These are phyloP conservation scores for Patellifolia procumbens DNA, from an alignment of 179 eudicot species.

Conservation along the genomic window DNA sequence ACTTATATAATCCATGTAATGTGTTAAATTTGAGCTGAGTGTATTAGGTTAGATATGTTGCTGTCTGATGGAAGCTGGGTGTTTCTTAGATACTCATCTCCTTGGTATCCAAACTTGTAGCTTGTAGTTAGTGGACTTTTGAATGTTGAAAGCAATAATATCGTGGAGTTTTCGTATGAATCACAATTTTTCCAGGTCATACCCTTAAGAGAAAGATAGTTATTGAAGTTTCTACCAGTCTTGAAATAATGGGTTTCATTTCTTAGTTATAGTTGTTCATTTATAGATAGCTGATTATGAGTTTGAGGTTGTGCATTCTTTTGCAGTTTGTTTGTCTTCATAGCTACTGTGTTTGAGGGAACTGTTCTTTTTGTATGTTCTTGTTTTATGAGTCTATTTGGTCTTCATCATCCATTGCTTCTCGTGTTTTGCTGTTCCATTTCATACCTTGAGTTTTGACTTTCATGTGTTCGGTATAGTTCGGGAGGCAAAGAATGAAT, in stretches of 20 bases:
- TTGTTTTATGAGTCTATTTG: background rate
- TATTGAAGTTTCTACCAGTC: background rate
- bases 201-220: background rate
- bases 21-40: background rate
- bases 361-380: background rate
- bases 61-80: background rate
- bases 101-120: background rate
- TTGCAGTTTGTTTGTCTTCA: background rate
- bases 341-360: background rate
- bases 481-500: conserved; percentile 35
- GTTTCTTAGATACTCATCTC: background rate
- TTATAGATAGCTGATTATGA: background rate
- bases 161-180: background rate
- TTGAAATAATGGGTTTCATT: background rate
- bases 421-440: background rate
- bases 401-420: background rate
- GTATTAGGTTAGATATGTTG: background rate
- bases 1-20: background rate
- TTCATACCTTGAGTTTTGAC: background rate
- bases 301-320: background rate
- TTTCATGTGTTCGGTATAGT: conserved; percentile 22
- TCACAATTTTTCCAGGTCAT: background rate
- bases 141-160: background rate
- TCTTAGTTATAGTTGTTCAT: background rate
- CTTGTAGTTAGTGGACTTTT: background rate